These are phyloP conservation scores for Podaxis sp. DNA, from an alignment of 768 basidiomycete species.

Conservation along the genomic window DNA sequence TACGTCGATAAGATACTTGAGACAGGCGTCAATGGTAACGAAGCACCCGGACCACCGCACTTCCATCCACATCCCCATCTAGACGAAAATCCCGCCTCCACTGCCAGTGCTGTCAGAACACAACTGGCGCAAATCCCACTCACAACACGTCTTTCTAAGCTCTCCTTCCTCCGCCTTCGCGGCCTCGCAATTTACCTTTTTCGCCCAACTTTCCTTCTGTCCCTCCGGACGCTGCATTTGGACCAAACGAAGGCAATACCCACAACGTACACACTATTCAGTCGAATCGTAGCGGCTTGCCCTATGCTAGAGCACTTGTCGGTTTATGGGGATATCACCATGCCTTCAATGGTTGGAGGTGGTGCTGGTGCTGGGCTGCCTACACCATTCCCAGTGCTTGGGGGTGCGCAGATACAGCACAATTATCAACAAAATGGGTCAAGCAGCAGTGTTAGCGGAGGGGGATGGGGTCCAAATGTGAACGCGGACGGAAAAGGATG, in stretches of 20 bases:
- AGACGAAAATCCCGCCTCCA: not conserved
- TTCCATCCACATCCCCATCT: not conserved
- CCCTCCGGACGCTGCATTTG: conserved; percentile 42
- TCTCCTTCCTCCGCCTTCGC: conserved; percentile 42
- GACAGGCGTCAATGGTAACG: not conserved
- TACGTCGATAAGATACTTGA: conserved; percentile 18
- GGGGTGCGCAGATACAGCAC: not conserved
- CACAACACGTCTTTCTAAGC: conserved; percentile 24
- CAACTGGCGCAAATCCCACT: not conserved
- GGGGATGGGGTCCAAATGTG: not conserved
- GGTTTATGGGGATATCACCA: conserved; percentile 42
- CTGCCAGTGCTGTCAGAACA: no score
- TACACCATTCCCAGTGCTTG: not conserved
- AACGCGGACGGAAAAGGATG: conserved; percentile 19
- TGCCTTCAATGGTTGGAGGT: conserved; percentile 19
- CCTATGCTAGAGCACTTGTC: conserved; percentile 39
- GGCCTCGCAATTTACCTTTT: conserved; percentile 43
- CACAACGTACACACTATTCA: conserved; percentile 34
- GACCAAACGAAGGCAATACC: conserved; percentile 39
- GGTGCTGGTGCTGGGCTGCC: not conserved
- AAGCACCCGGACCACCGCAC: not conserved
- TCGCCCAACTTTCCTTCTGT: conserved; percentile 31
- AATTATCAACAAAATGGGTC: not conserved
- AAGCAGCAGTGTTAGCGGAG: no score
- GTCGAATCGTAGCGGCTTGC: conserved; percentile 33